phyloP scores from a whole-genome alignment of 2,329 filamentous ascomycete species.

The Verticillium albo-atrum region DNA sequence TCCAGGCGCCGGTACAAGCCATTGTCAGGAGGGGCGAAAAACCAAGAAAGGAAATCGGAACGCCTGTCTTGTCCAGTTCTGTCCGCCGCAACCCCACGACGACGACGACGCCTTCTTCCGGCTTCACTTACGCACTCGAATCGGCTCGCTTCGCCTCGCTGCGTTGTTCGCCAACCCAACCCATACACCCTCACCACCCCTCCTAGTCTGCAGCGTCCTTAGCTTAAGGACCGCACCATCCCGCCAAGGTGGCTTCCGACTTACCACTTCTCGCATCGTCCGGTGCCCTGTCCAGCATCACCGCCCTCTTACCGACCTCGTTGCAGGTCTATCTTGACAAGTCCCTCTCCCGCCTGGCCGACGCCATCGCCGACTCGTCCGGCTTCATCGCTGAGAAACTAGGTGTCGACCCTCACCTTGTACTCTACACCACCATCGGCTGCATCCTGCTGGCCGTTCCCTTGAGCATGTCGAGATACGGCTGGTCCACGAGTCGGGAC shows the following conservation, averaged over 20 bases:
- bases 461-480: constrained; percentile 51
- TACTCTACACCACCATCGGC: constrained; percentile 47
- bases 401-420: constrained; percentile 42
- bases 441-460: constrained; percentile 43
- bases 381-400: constrained; percentile 46
- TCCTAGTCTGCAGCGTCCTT: constrained; percentile 10
- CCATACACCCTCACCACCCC: not conserved
- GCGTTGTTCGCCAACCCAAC: not conserved
- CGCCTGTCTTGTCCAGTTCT: not conserved
- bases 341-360: constrained; percentile 43
- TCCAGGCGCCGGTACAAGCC: not conserved
- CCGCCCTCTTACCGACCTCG: constrained; percentile 40
- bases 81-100: not conserved
- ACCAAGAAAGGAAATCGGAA: not conserved
- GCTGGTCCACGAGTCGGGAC: constrained; percentile 41
- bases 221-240: constrained; percentile 18
- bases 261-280: constrained; percentile 54
- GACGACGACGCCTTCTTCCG: not conserved
- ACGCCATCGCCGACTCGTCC: constrained; percentile 42
- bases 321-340: constrained; percentile 51
- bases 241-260: constrained; percentile 60
- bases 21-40: not conserved
- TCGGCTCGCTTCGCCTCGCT: not conserved
- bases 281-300: constrained; percentile 59
- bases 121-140: not conserved